Conservation (phyloP, 2,329 filamentous ascomycete species). For the Leptographium radiaticola region DNA sequence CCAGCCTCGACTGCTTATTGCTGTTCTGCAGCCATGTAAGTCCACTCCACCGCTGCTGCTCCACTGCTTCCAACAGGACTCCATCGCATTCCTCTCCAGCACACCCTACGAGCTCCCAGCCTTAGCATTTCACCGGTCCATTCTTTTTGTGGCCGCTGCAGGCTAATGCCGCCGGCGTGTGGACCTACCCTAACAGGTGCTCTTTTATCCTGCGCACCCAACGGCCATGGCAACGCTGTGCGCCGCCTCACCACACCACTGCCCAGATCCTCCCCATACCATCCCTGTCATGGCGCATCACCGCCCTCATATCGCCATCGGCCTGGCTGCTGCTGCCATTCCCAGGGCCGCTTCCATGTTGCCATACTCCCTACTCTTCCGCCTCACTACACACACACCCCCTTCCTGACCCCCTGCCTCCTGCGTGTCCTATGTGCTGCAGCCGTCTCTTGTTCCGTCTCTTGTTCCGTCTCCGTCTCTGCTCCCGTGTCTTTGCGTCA, state of each 20-base stretch:
- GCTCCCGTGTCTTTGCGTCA: background rate
- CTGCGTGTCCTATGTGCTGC: background rate
- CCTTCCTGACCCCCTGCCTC: background rate
- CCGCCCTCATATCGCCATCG: slow-evolving; percentile 1
- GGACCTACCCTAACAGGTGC: background rate
- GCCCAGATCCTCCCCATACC: too few species aligned
- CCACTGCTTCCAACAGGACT: background rate
- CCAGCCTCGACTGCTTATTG: slow-evolving; percentile 1
- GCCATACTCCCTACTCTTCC: too few species aligned
- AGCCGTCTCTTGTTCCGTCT: background rate
- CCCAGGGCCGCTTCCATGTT: background rate
- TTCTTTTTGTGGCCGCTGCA: background rate
- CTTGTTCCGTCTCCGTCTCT: too few species aligned
- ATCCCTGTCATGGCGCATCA: background rate
- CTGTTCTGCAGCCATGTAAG: background rate
- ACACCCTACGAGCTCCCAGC: background rate
- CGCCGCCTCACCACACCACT: too few species aligned
- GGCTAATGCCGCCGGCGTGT: background rate
- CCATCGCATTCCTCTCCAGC: background rate
- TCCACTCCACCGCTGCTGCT: background rate
- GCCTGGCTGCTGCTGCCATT: background rate
- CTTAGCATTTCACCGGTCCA: background rate
- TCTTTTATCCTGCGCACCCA: background rate
- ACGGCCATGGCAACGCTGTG: too few species aligned
- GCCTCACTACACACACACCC: background rate